These are phyloP conservation scores for Parasitella parasitica DNA, from an alignment of 371 early-diverging fungal genomes.

Conservation along the genomic window DNA sequence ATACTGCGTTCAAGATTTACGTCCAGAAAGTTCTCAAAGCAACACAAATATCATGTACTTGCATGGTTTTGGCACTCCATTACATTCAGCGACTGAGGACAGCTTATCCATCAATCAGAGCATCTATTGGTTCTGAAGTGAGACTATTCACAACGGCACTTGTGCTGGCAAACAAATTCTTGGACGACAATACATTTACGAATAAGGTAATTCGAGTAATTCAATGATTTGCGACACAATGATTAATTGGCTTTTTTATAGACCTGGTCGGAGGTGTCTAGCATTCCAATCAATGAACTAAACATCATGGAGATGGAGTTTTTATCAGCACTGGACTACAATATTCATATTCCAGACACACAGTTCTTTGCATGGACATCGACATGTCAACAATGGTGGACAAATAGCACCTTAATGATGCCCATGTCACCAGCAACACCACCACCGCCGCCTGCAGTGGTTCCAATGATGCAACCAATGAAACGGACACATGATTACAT, in stretches of 20 bases:
- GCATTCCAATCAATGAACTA: constrained; percentile 61
- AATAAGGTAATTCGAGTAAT: constrained; percentile 42
- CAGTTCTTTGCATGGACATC: constrained; percentile 43
- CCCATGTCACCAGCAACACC: not conserved
- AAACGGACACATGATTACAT: not conserved
- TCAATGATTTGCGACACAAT: not conserved
- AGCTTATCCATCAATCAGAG: constrained; percentile 41
- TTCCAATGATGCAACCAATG: not conserved
- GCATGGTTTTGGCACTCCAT: constrained; percentile 38
- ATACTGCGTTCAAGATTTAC: constrained; percentile 41
- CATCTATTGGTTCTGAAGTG: constrained; percentile 59
- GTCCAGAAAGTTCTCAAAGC: constrained; percentile 53
- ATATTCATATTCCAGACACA: constrained; percentile 37
- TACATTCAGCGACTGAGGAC: constrained; percentile 42
- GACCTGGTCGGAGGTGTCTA: constrained; percentile 76
- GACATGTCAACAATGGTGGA: constrained; percentile 34
- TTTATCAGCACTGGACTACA: constrained; percentile 57
- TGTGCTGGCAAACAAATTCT: constrained; percentile 64
- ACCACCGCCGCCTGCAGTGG: constrained; percentile 2
- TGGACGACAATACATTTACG: constrained; percentile 73
- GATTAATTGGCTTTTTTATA: constrained; percentile 10
- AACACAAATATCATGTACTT: constrained; percentile 47
- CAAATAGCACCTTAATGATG: not conserved
- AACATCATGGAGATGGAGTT: constrained; percentile 79
- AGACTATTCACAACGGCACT: constrained; percentile 66